phyloP scores from a whole-genome alignment of 2,329 filamentous ascomycete genomes.

The Didymella pinodella region DNA sequence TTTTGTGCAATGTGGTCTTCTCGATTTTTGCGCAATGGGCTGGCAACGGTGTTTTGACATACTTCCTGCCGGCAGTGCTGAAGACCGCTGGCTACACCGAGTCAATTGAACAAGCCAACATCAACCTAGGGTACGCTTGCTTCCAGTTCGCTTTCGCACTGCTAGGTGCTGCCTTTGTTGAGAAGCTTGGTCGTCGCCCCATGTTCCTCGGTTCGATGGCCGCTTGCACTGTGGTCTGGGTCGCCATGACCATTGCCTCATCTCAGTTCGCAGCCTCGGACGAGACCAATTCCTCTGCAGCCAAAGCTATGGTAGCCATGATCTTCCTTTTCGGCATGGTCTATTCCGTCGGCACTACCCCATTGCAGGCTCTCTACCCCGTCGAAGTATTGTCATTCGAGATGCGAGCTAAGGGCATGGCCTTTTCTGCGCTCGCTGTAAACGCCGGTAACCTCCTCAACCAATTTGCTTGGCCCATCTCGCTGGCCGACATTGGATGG shows the following conservation, averaged over 20 bases:
- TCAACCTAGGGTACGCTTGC: conserved; percentile 1
- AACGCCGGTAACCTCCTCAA: conserved; percentile 58
- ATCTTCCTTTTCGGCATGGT: conserved; percentile 56
- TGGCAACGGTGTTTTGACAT: conserved; percentile 47
- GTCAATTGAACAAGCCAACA: conserved; percentile 2
- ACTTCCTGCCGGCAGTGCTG: conserved; percentile 1
- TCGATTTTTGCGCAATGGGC: conserved; percentile 60
- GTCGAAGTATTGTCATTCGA: conserved; percentile 60
- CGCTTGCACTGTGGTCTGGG: conserved; percentile 1
- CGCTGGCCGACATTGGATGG: conserved; percentile 49
- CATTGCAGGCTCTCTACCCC: conserved; percentile 57
- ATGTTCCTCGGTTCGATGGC: conserved; percentile 4
- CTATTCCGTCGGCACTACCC: conserved; percentile 52
- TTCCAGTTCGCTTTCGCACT: conserved; percentile 2
- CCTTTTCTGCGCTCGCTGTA: conserved; percentile 57
- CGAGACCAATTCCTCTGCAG: background rate
- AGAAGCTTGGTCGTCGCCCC: background rate
- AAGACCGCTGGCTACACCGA: conserved; percentile 3
- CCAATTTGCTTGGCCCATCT: conserved; percentile 56
- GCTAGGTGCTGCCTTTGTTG: conserved; percentile 1
- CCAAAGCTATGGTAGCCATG: conserved; percentile 24
- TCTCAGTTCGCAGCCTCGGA: background rate
- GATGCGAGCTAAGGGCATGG: conserved; percentile 59
- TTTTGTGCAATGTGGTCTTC: conserved; percentile 62
- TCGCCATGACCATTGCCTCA: conserved; percentile 15